Evolutionary conservation across 2,329 filamentous ascomycete species (phyloP).

Genomic region (Cladosporium austrohemisphaericum): DNA sequence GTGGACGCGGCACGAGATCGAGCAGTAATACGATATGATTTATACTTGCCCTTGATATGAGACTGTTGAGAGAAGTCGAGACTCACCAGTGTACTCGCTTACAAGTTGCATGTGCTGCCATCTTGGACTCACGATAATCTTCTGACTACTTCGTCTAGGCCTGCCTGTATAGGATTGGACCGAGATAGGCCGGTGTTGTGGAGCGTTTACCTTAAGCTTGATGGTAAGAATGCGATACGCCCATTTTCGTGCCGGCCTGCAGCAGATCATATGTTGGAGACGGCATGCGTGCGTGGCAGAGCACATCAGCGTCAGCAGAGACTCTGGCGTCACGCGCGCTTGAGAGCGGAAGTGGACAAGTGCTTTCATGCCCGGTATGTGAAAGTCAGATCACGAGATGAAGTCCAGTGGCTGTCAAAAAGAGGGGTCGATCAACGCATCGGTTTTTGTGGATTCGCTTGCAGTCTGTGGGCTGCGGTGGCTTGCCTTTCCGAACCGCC

Average conservation of each 20-base stretch:
- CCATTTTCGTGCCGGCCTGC: too few species aligned
- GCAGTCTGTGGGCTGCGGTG: too few species aligned
- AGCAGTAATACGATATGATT: constrained; percentile 3
- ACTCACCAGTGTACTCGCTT: neutral
- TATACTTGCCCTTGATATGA: constrained; percentile 1
- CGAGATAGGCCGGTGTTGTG: constrained; percentile 13
- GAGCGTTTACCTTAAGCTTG: constrained; percentile 9
- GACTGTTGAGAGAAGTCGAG: neutral
- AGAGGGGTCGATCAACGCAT: too few species aligned
- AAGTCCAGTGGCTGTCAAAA: too few species aligned
- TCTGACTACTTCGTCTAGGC: neutral
- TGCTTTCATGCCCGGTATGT: too few species aligned
- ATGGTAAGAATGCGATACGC: constrained; percentile 4
- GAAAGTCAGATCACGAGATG: too few species aligned
- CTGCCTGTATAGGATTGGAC: constrained; percentile 11
- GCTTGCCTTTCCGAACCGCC: too few species aligned
- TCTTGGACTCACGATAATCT: neutral
- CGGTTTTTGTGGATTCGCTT: too few species aligned
- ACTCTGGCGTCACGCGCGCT: too few species aligned
- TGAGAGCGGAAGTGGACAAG: too few species aligned
- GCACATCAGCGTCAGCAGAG: neutral
- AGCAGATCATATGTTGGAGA: too few species aligned
- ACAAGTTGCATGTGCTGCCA: neutral
- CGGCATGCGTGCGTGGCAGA: neutral
- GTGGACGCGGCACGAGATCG: constrained; percentile 2